phyloP scores from a whole-genome alignment of 2,329 filamentous ascomycete species.

The Westerdykella ornata region DNA sequence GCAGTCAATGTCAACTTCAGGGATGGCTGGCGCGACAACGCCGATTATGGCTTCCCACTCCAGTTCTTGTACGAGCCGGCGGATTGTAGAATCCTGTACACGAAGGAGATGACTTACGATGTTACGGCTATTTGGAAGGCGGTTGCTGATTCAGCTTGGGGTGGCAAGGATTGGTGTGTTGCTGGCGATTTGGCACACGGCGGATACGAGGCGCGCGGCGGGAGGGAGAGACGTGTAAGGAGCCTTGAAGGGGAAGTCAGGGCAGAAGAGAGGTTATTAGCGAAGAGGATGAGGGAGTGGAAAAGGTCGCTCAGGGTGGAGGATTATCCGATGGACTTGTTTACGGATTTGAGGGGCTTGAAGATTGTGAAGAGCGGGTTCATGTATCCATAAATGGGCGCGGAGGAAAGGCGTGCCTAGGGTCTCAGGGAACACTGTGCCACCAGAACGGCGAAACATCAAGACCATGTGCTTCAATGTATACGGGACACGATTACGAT shows the following conservation, averaged over 20 bases:
- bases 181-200: conserved; percentile 23
- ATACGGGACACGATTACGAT: too few relatives aligned
- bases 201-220: conserved; percentile 13
- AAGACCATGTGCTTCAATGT: too few relatives aligned
- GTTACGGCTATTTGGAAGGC: conserved; percentile 50
- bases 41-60: conserved; percentile 38
- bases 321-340: conserved; percentile 34
- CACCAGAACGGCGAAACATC: too few relatives aligned
- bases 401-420: not conserved
- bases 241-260: conserved; percentile 12
- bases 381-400: conserved; percentile 19
- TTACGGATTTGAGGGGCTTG: conserved; percentile 22
- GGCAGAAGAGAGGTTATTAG: conserved; percentile 17
- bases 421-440: too few relatives aligned
- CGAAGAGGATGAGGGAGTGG: conserved; percentile 26
- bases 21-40: conserved; percentile 39
- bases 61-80: conserved; percentile 58
- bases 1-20: conserved; percentile 34
- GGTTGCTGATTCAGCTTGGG: conserved; percentile 33
- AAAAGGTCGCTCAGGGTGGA: conserved; percentile 19
- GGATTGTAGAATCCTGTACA: conserved; percentile 58
- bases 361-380: conserved; percentile 17
- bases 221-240: conserved; percentile 8
- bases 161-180: conserved; percentile 26
- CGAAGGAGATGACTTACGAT: conserved; percentile 49